Evolutionary conservation across 805 yeast genomes (phyloP), one percentile per base, ranked within the genome.

Genomic region (Brettanomyces custersianus): DNA sequence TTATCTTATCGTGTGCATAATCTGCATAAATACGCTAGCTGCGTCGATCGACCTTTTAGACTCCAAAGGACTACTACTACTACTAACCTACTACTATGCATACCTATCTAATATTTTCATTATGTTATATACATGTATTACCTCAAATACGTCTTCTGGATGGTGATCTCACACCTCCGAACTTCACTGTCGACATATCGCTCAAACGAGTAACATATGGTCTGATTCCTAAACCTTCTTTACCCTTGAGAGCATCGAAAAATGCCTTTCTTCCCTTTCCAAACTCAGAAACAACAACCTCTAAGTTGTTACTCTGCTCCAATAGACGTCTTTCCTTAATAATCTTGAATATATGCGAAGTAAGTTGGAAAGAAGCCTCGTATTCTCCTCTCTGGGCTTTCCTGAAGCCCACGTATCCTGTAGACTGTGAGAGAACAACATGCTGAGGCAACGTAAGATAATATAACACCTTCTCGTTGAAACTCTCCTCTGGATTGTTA

Each of bases 231-330:
- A 68, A 60, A 36, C 96, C 96, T 65, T 90, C 97, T 54, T 82
- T 83, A 48, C 96, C 96, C 49, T 74, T 74, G 45, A 90, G 69
- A 2, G 94, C 95, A 36, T 77, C 79, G 38, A 77, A 62, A 46
- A 92, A 88, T 2, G 95, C 95, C 42, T 75, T 77, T 59, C 96
- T 74, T 29, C 95, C 95, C 52, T 83, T 83, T 36, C 96, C 95
- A 47, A 80, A 86, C 46, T 84, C 84, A 46, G 78, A 77, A 48
- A 87, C 65, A 16, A 85, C 75, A 30, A 90, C 57, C 57, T 90
- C 96, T 20, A 90, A 64, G 43, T 77, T 71, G 44, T 73, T 74
- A 34, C 47, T 43, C n/a, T 44, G 42, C n/a, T 38, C 35, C 16
- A 56, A 39, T 18, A 47, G 24, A 17, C 41, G 39, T 66, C 70